Evolutionary conservation across 306 rosid species (phyloP).

Genomic region (Macrotyloma uniflorum): DNA sequence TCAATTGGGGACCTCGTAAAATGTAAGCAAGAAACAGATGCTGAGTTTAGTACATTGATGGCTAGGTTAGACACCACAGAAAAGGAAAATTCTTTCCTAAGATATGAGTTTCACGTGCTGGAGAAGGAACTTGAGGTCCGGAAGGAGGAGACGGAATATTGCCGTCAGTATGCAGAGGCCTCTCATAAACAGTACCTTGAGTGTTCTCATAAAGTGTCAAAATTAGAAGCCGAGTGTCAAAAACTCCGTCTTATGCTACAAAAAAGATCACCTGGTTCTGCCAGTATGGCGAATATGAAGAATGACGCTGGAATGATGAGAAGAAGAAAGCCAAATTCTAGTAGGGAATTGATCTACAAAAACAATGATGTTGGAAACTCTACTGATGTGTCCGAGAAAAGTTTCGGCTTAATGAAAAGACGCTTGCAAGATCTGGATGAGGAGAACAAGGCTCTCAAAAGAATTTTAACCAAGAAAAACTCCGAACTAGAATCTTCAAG

Average conservation of each 20-base stretch:
- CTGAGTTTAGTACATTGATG: constrained; percentile 65
- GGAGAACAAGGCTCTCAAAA: constrained; percentile 73
- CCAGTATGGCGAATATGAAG: constrained; percentile 42
- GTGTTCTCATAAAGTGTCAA: constrained; percentile 54
- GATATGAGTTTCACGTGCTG: constrained; percentile 76
- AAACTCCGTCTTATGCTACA: constrained; percentile 56
- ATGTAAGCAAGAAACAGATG: constrained; percentile 58
- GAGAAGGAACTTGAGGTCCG: constrained; percentile 78
- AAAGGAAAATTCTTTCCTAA: constrained; percentile 77
- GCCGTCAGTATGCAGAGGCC: constrained; percentile 60
- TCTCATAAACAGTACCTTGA: constrained; percentile 60
- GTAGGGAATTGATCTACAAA: constrained; percentile 51
- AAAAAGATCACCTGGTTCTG: constrained; percentile 49
- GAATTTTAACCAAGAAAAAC: constrained; percentile 52
- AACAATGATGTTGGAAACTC: constrained; percentile 44
- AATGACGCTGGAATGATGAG: constrained; percentile 48
- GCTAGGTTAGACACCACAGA: constrained; percentile 71
- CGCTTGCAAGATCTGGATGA: constrained; percentile 64
- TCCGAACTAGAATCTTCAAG: constrained; percentile 61
- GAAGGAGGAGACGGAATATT: constrained; percentile 67
- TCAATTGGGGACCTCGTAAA: constrained; percentile 50
- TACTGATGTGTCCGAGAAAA: constrained; percentile 47
- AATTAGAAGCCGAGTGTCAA: constrained; percentile 78
- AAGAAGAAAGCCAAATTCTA: constrained; percentile 56
- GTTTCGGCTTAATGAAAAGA: constrained; percentile 50